phyloP scores from a whole-genome alignment of 805 yeast genomes.

The Yamadazyma phyllophila region DNA sequence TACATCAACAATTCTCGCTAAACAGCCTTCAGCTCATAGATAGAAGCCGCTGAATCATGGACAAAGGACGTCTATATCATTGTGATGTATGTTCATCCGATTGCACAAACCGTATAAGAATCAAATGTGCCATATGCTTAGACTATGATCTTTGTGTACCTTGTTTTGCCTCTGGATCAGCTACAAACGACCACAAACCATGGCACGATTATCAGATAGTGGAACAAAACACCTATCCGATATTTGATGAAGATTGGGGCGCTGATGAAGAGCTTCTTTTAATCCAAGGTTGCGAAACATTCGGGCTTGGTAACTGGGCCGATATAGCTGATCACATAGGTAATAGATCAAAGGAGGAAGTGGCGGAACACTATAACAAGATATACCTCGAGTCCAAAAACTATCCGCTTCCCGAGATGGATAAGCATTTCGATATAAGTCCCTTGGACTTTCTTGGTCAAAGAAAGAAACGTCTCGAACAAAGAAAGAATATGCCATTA shows the following conservation, averaged over 20 bases:
- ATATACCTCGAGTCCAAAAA: constrained; percentile 65
- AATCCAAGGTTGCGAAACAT: constrained; percentile 87
- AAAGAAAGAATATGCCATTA: constrained; percentile 65
- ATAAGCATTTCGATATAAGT: constrained; percentile 62
- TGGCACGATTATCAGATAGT: constrained; percentile 89
- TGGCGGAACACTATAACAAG: constrained; percentile 73
- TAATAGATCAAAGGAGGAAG: constrained; percentile 88
- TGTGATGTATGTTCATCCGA: constrained; percentile 98
- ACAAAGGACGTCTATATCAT: constrained; percentile 54
- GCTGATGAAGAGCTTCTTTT: constrained; percentile 93
- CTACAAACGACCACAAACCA: constrained; percentile 86
- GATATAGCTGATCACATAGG: constrained; percentile 97
- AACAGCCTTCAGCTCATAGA: too few species aligned
- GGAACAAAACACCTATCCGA: constrained; percentile 94
- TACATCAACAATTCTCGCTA: background rate
- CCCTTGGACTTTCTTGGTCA: constrained; percentile 67
- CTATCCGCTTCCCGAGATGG: constrained; percentile 89
- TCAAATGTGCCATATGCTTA: constrained; percentile 86
- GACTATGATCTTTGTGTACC: constrained; percentile 98
- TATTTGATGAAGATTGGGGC: constrained; percentile 90
- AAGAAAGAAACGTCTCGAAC: constrained; percentile 70
- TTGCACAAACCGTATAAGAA: constrained; percentile 87
- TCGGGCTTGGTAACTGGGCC: constrained; percentile 96
- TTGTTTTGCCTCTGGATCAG: constrained; percentile 83
- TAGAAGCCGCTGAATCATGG: constrained; percentile 24